Evolutionary conservation across 129 eudicot species (phyloP).

Genomic region (Chrysanthemum makinoi): DNA sequence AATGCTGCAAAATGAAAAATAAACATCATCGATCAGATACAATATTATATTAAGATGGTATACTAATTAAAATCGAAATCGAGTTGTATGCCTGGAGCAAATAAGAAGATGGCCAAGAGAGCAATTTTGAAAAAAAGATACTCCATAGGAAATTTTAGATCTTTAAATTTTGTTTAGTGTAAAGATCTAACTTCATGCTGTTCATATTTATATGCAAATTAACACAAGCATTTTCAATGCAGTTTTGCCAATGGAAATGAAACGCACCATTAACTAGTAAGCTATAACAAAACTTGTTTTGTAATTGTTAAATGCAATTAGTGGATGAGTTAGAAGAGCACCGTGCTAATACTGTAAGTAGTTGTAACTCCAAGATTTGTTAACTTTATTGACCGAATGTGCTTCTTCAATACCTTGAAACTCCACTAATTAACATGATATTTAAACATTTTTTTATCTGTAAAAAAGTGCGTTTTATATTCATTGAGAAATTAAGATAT

Average conservation of each 20-base stretch:
- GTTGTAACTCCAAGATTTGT: too few species aligned
- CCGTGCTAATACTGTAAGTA: too few species aligned
- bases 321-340: neutral
- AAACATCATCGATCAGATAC: neutral
- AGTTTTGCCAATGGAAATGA: neutral
- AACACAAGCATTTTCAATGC: neutral
- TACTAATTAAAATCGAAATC: too few species aligned
- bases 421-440: too few species aligned
- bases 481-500: neutral
- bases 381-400: too few species aligned
- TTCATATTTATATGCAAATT: neutral
- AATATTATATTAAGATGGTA: neutral
- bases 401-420: too few species aligned
- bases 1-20: neutral
- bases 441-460: too few species aligned
- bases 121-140: slow-evolving; percentile 5
- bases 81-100: slow-evolving; percentile 5
- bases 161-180: neutral
- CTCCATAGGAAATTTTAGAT: neutral
- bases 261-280: neutral
- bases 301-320: neutral
- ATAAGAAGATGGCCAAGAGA: neutral
- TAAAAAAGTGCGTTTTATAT: slow-evolving; percentile 4
- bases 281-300: neutral
- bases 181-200: neutral